A percentile compares a stretch with the other conserved stretches of the same genome.
phyloP scores from a whole-genome alignment of 2,329 filamentous ascomycete species.

The Coleophoma crateriformis region DNA sequence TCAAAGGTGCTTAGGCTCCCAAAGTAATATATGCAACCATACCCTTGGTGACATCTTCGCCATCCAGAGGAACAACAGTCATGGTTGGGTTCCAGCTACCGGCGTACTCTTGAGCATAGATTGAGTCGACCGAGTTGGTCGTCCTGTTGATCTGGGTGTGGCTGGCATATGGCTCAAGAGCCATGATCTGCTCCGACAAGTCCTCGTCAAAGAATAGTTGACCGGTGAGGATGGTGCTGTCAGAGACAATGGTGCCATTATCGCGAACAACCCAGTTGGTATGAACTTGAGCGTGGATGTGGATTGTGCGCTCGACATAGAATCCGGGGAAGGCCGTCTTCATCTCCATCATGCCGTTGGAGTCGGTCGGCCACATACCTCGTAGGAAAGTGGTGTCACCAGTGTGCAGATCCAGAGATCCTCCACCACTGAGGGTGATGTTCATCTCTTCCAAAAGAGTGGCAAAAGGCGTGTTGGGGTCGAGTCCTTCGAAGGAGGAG shows the following conservation, averaged over 20 bases:
- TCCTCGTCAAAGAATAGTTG: slow-evolving; percentile 60
- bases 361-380: slow-evolving; percentile 34
- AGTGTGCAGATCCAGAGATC: slow-evolving; percentile 18
- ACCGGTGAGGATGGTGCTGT: slow-evolving; percentile 46
- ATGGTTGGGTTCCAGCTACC: slow-evolving; percentile 27
- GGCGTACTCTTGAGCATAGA: background rate
- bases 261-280: slow-evolving; percentile 26
- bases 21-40: slow-evolving; percentile 31
- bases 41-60: slow-evolving; percentile 27
- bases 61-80: slow-evolving; percentile 27
- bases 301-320: slow-evolving; percentile 36
- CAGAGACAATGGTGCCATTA: slow-evolving; percentile 43
- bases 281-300: slow-evolving; percentile 44
- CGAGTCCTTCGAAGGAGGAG: slow-evolving; percentile 23
- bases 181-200: slow-evolving; percentile 45
- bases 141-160: slow-evolving; percentile 38
- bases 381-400: slow-evolving; percentile 33
- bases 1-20: slow-evolving; percentile 6
- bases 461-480: slow-evolving; percentile 24
- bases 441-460: slow-evolving; percentile 25
- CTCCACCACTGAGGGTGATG: slow-evolving; percentile 14
- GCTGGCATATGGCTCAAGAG: slow-evolving; percentile 36
- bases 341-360: slow-evolving; percentile 35
- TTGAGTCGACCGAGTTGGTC: slow-evolving; percentile 19
- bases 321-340: slow-evolving; percentile 37